phyloP scores from a whole-genome alignment of 371 early-diverging fungal genomes.

The Quaeritorhiza haematococci region DNA sequence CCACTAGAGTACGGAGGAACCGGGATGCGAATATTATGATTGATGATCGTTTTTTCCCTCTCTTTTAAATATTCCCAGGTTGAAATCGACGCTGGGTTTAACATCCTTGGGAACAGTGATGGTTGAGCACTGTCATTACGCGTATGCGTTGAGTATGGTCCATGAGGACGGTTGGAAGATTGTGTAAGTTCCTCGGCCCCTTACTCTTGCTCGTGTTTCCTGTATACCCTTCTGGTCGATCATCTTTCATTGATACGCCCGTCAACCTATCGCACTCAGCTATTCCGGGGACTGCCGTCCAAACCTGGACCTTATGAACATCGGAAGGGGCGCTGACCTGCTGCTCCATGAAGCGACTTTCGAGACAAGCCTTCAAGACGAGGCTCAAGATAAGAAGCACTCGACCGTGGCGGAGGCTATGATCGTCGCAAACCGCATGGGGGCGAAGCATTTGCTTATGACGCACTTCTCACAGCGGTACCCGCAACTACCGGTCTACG shows the following conservation, averaged over 20 bases:
- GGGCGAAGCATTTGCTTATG: slow-evolving; percentile 75
- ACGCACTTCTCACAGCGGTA: slow-evolving; percentile 99
- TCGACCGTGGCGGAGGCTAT: slow-evolving; percentile 88
- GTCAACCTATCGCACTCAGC: no score
- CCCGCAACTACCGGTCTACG: slow-evolving; percentile 66
- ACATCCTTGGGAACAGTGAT: not conserved
- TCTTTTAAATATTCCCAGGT: no score
- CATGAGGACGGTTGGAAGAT: slow-evolving; percentile 3
- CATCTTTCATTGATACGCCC: no score
- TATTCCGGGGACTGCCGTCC: slow-evolving; percentile 97
- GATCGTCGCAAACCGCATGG: slow-evolving; percentile 72
- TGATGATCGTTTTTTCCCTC: no score
- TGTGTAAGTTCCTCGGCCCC: not conserved
- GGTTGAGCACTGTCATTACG: slow-evolving; percentile 2
- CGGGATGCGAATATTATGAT: no score
- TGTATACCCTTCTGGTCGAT: no score
- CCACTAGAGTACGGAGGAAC: no score
- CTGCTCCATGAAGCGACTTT: slow-evolving; percentile 98
- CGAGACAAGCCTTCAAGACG: slow-evolving; percentile 69
- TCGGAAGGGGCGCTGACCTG: slow-evolving; percentile 58
- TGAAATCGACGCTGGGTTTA: not conserved
- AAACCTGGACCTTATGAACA: slow-evolving; percentile 62
- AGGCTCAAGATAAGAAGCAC: slow-evolving; percentile 86
- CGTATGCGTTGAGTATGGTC: not conserved
- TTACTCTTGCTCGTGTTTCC: no score